Evolutionary conservation across 345 rosid species (phyloP).

Genomic region (Hypericum androsaemum): DNA sequence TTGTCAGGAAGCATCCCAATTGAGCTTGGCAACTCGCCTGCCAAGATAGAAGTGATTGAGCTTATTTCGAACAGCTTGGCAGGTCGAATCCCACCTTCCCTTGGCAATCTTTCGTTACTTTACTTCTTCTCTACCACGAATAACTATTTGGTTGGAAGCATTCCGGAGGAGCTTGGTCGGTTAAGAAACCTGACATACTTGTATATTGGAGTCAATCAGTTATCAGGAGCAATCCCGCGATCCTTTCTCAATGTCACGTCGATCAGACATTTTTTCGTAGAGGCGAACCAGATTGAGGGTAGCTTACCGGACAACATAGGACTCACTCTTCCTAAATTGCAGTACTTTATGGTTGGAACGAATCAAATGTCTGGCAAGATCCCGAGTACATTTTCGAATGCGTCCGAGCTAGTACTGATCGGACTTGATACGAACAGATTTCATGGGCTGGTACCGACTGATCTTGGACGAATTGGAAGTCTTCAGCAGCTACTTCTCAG

Average conservation of each 20-base stretch:
- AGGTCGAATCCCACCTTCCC: constrained; percentile 7
- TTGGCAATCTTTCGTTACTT: constrained; percentile 11
- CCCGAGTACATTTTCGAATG: constrained; percentile 22
- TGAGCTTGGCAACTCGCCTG: constrained; percentile 2
- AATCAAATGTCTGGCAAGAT: constrained; percentile 22
- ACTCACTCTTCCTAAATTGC: constrained; percentile 6
- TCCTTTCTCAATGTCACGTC: constrained; percentile 10
- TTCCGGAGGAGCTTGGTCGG: constrained; percentile 5
- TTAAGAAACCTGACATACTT: neutral
- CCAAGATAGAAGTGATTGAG: constrained; percentile 5
- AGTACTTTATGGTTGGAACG: neutral
- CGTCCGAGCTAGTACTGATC: constrained; percentile 10
- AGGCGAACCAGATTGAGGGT: constrained; percentile 6
- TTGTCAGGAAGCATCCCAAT: constrained; percentile 8
- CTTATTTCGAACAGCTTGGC: constrained; percentile 2
- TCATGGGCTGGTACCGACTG: constrained; percentile 9
- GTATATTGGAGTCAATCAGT: neutral
- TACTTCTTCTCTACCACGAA: neutral
- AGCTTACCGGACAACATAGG: constrained; percentile 12
- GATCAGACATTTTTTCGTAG: neutral
- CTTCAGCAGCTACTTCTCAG: constrained; percentile 11
- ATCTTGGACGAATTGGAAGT: constrained; percentile 9
- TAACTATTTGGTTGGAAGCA: constrained; percentile 8
- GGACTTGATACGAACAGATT: constrained; percentile 2
- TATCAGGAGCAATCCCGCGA: constrained; percentile 2